A percentile compares a stretch with the other conserved stretches of the same genome.
Conservation (phyloP, 2,329 filamentous ascomycete species). For the Ramularia endophylla region DNA sequence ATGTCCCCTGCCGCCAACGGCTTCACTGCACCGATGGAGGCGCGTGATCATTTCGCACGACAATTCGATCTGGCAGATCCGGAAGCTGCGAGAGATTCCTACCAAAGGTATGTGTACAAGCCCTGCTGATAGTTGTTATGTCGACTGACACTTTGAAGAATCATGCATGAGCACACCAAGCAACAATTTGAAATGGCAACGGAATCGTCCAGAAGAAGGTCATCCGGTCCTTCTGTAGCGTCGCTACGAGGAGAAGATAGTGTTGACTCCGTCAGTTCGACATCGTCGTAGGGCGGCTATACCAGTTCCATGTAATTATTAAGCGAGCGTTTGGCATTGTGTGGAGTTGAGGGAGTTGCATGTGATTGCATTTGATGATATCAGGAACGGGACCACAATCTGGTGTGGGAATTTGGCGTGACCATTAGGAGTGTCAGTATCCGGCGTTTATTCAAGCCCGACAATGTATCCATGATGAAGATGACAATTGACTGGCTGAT, state of each 20-base stretch:
- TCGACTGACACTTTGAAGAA: too few relatives aligned
- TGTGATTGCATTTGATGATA: too few relatives aligned
- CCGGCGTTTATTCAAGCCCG: too few relatives aligned
- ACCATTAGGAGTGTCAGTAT: too few relatives aligned
- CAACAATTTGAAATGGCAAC: constrained; percentile 42
- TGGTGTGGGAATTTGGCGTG: too few relatives aligned
- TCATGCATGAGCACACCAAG: constrained; percentile 48
- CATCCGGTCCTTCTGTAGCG: constrained; percentile 19
- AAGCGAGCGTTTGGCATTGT: too few relatives aligned
- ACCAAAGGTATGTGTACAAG: constrained; percentile 40
- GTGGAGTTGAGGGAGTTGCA: too few relatives aligned
- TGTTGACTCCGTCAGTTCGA: constrained; percentile 25
- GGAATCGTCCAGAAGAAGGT: constrained; percentile 40
- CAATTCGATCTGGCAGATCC: constrained; percentile 38
- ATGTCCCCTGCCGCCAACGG: constrained; percentile 34
- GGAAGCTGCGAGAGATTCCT: constrained; percentile 36
- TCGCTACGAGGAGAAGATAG: constrained; percentile 22
- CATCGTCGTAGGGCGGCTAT: constrained; percentile 12
- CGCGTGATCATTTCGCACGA: constrained; percentile 40
- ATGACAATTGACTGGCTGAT: too few relatives aligned
- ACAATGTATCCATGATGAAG: too few relatives aligned
- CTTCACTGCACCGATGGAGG: constrained; percentile 37
- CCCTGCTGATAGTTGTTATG: too few relatives aligned
- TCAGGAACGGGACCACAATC: too few relatives aligned
- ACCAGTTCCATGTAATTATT: too few relatives aligned